Evolutionary conservation across 495 filamentous ascomycete genomes (phyloP), one percentile per base, ranked within the genome.

Genomic region (Tuber aestivum): DNA sequence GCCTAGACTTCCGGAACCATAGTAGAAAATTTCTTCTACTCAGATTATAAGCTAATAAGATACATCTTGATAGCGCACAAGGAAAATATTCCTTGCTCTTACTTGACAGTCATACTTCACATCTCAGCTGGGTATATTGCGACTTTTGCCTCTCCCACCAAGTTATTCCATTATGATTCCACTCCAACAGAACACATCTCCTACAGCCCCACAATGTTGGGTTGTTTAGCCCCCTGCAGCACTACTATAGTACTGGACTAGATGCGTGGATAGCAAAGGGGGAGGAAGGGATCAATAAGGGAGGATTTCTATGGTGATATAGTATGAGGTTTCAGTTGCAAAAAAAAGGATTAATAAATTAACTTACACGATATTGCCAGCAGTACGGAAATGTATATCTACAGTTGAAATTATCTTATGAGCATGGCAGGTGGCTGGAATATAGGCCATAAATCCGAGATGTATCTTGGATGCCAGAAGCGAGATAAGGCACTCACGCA

Each of bases 91-190:
- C 72, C 18, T 27, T 75, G n/a, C 72, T 77, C 0, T 50, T 79
- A 40, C 41, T 77, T 5, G 77, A 81, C 77, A 42, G 79, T 18
- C 77, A 77, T 79, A 75, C 50, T 3, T 79, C 41, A 21, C 72
- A 79, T 76, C 35, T 79, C 3, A 42, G 70, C 23, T 74, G 61
- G 35, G 68, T 41, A 23, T 65, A 76, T 44, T 72, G 78, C 23
- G 73, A 80, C 2, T 75, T 56, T 74, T 77, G 61, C 27, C 38
- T 79, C 0, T 73, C 44, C 27, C 6, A 77, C 45, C 14, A 68
- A 56, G 70, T 81, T 1, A n/a, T 74, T 3, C 68, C 72, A 9
- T 45, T 79, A 40, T 79, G 70, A 56, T 41, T 77, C 37, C 77
- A 68, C 21, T 42, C 72, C 8, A 38, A 81, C 56, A 79, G 56